These are phyloP conservation scores for Fraxinus xanthoxyloides DNA, from an alignment of 305 asterid species.

Conservation along the genomic window DNA sequence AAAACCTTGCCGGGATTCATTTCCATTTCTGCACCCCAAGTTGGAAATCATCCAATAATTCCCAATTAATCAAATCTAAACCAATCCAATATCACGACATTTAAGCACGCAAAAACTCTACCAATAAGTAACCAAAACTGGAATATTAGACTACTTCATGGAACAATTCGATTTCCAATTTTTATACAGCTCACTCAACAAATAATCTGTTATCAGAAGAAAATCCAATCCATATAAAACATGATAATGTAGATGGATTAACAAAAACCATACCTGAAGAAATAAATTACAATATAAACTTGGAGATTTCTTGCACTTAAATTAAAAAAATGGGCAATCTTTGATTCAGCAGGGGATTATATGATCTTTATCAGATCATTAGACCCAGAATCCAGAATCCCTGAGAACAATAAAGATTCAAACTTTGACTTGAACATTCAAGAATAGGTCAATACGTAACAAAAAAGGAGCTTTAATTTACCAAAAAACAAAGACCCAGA, in stretches of 20 bases:
- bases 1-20: slow-evolving; percentile 75
- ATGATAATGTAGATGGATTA: slow-evolving; percentile 48
- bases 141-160: slow-evolving; percentile 24
- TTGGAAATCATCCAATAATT: slow-evolving; percentile 25
- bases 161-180: slow-evolving; percentile 15
- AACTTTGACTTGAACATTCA: slow-evolving; percentile 20
- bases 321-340: slow-evolving; percentile 31
- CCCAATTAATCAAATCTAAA: slow-evolving; percentile 9
- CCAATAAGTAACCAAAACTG: slow-evolving; percentile 22
- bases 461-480: slow-evolving; percentile 23
- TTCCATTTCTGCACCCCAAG: slow-evolving; percentile 50
- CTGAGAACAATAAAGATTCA: slow-evolving; percentile 36
- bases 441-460: slow-evolving; percentile 24
- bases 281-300: slow-evolving; percentile 37
- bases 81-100: slow-evolving; percentile 13
- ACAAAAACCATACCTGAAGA: slow-evolving; percentile 30
- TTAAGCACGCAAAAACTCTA: slow-evolving; percentile 24
- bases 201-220: slow-evolving; percentile 20
- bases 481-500: slow-evolving; percentile 47
- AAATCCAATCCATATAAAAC: slow-evolving; percentile 30
- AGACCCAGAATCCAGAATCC: slow-evolving; percentile 50
- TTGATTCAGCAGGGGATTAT: slow-evolving; percentile 36
- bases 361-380: slow-evolving; percentile 55
- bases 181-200: slow-evolving; percentile 8
- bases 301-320: slow-evolving; percentile 27